A percentile compares a stretch with the other conserved stretches of the same genome.
phyloP scores from a whole-genome alignment of 306 rosid species.

The Rosa multiflora region DNA sequence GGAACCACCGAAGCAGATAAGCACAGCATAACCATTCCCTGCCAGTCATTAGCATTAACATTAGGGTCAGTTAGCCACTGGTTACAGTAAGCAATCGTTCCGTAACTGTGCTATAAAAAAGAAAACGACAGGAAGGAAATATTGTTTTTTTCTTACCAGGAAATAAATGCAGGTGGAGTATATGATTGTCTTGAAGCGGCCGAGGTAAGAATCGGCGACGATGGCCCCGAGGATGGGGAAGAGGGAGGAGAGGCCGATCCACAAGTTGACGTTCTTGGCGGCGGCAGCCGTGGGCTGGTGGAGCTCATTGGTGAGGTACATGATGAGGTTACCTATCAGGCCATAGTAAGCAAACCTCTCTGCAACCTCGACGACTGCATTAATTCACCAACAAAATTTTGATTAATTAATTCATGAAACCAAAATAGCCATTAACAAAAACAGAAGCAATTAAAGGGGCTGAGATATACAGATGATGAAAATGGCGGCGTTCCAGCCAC shows the following conservation, averaged over 20 bases:
- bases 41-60: background rate
- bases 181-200: conserved; percentile 62
- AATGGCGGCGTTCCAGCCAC: conserved; percentile 27
- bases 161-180: conserved; percentile 46
- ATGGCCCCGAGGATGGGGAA: conserved; percentile 63
- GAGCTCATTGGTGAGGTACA: conserved; percentile 40
- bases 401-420: background rate
- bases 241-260: conserved; percentile 55
- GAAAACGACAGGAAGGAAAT: background rate
- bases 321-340: conserved; percentile 26
- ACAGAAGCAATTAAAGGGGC: background rate
- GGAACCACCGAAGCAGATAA: conserved; percentile 47
- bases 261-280: conserved; percentile 55
- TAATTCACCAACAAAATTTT: background rate
- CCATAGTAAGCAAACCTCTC: conserved; percentile 39
- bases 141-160: conserved; percentile 30
- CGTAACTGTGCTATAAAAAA: background rate
- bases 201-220: conserved; percentile 54
- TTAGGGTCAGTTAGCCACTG: background rate
- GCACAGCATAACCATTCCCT: conserved; percentile 58
- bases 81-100: background rate
- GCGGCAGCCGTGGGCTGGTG: conserved; percentile 45
- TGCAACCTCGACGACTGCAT: conserved; percentile 42
- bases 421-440: background rate
- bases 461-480: conserved; percentile 20